A percentile compares a stretch with the other conserved stretches of the same genome.
These are phyloP conservation scores for Quercus berberidifolia DNA, from an alignment of 306 rosid genomes.

Conservation along the genomic window DNA sequence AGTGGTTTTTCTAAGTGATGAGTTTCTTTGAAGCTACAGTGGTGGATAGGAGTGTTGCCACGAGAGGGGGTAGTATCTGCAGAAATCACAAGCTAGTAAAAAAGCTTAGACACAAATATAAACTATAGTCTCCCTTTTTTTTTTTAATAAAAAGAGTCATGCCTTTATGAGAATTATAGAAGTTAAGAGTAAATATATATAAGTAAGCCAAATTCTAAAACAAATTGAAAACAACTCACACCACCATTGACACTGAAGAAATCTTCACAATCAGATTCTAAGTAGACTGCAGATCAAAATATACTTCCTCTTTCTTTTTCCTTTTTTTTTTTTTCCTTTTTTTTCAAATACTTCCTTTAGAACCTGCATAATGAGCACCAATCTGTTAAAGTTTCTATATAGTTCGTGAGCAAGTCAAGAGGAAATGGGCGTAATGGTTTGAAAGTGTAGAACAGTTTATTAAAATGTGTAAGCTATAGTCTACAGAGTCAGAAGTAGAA, in stretches of 20 bases:
- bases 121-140: background rate
- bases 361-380: slow-evolving; percentile 21
- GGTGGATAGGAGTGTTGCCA: slow-evolving; percentile 18
- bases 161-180: background rate
- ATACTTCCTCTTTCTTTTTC: slow-evolving; percentile 25
- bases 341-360: slow-evolving; percentile 5
- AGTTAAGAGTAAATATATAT: too few species aligned
- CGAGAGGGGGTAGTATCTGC: slow-evolving; percentile 37
- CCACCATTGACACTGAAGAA: slow-evolving; percentile 44
- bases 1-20: background rate
- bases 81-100: background rate
- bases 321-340: background rate
- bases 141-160: background rate
- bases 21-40: background rate
- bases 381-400: background rate
- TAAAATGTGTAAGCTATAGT: background rate
- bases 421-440: background rate
- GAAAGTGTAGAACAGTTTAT: background rate
- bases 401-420: background rate
- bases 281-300: slow-evolving; percentile 24
- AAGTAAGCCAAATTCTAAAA: background rate
- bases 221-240: background rate
- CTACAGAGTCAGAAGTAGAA: background rate
- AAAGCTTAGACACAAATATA: background rate
- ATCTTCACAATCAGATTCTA: slow-evolving; percentile 50